Evolutionary conservation across 179 eudicot species (phyloP).

Genomic region (Heliamphora pulchella): DNA sequence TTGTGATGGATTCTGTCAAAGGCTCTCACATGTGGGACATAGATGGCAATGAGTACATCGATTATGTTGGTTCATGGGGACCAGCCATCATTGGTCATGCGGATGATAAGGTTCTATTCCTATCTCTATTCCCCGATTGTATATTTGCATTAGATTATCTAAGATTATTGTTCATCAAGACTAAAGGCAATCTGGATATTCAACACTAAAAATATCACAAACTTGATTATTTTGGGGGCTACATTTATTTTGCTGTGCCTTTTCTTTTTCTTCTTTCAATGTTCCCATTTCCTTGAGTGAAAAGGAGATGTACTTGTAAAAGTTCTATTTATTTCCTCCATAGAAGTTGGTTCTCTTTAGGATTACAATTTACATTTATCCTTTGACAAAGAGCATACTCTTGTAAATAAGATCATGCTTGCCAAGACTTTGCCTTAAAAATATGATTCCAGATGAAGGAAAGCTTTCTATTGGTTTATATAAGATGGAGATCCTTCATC

Average conservation of each 20-base stretch:
- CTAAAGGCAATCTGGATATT: neutral
- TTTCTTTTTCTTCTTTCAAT: neutral
- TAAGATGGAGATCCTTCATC: neutral
- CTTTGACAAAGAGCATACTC: neutral
- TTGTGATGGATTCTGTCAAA: conserved; percentile 74
- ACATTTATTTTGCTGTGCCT: neutral
- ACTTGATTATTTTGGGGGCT: neutral
- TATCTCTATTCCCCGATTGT: neutral
- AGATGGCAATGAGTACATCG: conserved; percentile 92
- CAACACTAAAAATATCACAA: neutral
- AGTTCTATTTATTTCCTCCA: neutral
- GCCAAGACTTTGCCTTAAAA: neutral
- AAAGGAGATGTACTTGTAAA: neutral
- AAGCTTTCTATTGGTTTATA: neutral
- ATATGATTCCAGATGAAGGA: neutral
- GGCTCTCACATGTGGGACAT: conserved; percentile 90
- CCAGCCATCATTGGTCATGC: conserved; percentile 97
- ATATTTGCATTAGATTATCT: neutral
- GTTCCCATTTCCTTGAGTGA: neutral
- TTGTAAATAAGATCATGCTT: neutral
- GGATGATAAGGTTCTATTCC: conserved; percentile 62
- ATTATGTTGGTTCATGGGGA: conserved; percentile 97
- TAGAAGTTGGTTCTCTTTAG: neutral
- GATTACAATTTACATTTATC: neutral
- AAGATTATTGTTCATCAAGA: neutral